A percentile compares a stretch with the other conserved stretches of the same genome.
phyloP scores from a whole-genome alignment of 2,329 filamentous ascomycete genomes.

The Fusarium floridanum region DNA sequence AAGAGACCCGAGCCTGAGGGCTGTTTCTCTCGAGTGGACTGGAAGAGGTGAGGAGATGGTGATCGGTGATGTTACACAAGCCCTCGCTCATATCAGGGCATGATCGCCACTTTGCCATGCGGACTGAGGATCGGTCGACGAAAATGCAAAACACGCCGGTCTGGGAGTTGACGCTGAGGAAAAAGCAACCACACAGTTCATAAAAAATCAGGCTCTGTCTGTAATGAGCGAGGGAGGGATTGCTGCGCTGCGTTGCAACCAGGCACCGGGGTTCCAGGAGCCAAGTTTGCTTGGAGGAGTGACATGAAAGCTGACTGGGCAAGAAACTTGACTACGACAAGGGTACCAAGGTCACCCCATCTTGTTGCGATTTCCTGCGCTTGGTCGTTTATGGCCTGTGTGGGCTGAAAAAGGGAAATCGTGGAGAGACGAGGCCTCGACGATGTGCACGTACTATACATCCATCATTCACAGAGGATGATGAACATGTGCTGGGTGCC shows the following conservation, averaged over 20 bases:
- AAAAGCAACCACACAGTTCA: conserved; percentile 13
- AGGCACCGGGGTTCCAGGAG: conserved; percentile 31
- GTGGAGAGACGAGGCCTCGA: neutral
- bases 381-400: neutral
- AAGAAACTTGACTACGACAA: conserved; percentile 17
- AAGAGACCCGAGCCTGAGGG: conserved; percentile 6
- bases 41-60: conserved; percentile 2
- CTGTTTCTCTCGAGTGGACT: conserved; percentile 5
- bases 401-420: neutral
- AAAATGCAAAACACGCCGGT: conserved; percentile 14
- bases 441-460: neutral
- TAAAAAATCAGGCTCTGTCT: conserved; percentile 1
- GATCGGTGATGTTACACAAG: conserved; percentile 34
- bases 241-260: conserved; percentile 13
- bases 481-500: conserved; percentile 1
- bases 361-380: neutral
- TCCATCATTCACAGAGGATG: conserved; percentile 1
- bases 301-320: conserved; percentile 42
- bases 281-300: conserved; percentile 40
- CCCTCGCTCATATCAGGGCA: conserved; percentile 18
- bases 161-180: neutral
- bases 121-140: conserved; percentile 17
- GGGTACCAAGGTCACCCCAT: conserved; percentile 1
- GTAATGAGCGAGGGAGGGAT: neutral
- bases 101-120: conserved; percentile 29